A percentile compares a stretch with the other conserved stretches of the same genome.
Conservation (phyloP, 805 yeast species). For the Pichia phayaonensis region DNA sequence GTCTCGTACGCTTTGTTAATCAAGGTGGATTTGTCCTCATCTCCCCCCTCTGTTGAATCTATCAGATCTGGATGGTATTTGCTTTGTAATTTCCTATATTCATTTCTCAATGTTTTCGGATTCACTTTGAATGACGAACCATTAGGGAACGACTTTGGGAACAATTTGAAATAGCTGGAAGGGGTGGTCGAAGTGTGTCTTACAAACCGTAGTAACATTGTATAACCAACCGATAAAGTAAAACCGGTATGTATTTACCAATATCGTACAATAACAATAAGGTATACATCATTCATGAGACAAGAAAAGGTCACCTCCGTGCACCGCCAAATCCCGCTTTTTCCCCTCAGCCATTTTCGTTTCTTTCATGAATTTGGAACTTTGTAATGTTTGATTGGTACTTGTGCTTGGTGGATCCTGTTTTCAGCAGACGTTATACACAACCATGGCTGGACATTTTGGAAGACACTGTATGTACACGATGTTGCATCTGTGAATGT, state of each 20-base stretch:
- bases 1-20: constrained; percentile 75
- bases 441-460: constrained; percentile 26
- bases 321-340: background rate
- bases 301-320: background rate
- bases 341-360: background rate
- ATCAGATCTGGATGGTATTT: constrained; percentile 72
- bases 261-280: no score
- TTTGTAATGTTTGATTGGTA: background rate
- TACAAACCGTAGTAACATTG: background rate
- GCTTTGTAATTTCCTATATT: constrained; percentile 67
- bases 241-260: no score
- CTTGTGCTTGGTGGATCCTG: background rate
- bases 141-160: constrained; percentile 67
- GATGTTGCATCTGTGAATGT: background rate
- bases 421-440: background rate
- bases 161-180: constrained; percentile 47
- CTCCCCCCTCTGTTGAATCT: constrained; percentile 7
- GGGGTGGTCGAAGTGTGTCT: background rate
- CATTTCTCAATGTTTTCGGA: constrained; percentile 51
- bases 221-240: no score
- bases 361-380: background rate
- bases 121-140: constrained; percentile 51
- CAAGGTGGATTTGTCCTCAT: constrained; percentile 33
- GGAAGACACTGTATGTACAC: constrained; percentile 28
- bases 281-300: no score